Evolutionary conservation across 768 basidiomycete species (phyloP).

Genomic region (Termitomyces sp.): DNA sequence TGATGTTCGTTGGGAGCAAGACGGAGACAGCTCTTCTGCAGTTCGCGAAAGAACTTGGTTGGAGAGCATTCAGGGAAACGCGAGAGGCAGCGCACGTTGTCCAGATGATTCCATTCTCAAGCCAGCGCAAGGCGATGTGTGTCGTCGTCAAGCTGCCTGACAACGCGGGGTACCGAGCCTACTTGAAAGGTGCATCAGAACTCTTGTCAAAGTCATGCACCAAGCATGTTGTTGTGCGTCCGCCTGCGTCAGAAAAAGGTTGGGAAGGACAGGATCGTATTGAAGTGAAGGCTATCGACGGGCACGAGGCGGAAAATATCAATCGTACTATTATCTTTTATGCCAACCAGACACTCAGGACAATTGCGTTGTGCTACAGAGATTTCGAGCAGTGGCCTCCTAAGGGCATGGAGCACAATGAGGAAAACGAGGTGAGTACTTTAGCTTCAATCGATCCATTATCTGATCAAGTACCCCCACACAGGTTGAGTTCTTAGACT

Average conservation of each 20-base stretch:
- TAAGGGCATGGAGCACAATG: constrained; percentile 31
- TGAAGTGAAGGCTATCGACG: constrained; percentile 60
- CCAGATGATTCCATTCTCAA: constrained; percentile 93
- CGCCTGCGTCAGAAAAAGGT: constrained; percentile 22
- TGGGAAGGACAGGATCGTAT: constrained; percentile 30
- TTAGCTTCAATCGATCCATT: not conserved
- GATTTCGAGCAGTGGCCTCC: constrained; percentile 91
- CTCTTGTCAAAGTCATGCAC: constrained; percentile 79
- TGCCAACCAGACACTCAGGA: constrained; percentile 92
- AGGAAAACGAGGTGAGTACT: constrained; percentile 50
- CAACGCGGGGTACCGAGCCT: constrained; percentile 50
- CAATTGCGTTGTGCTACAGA: constrained; percentile 90
- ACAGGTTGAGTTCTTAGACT: constrained; percentile 64
- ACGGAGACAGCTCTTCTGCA: constrained; percentile 90
- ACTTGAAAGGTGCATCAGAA: constrained; percentile 93
- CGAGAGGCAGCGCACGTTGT: constrained; percentile 61
- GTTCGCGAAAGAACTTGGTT: constrained; percentile 79
- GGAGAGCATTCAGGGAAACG: constrained; percentile 66
- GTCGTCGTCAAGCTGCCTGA: constrained; percentile 67
- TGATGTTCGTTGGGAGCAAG: constrained; percentile 84
- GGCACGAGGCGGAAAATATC: constrained; percentile 76
- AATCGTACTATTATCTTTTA: constrained; percentile 95
- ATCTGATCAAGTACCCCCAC: constrained; percentile 10
- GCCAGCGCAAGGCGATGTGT: constrained; percentile 93
- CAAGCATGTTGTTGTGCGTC: constrained; percentile 67